Conservation (phyloP, 2,329 filamentous ascomycete species). For the Rutstroemia sp. region DNA sequence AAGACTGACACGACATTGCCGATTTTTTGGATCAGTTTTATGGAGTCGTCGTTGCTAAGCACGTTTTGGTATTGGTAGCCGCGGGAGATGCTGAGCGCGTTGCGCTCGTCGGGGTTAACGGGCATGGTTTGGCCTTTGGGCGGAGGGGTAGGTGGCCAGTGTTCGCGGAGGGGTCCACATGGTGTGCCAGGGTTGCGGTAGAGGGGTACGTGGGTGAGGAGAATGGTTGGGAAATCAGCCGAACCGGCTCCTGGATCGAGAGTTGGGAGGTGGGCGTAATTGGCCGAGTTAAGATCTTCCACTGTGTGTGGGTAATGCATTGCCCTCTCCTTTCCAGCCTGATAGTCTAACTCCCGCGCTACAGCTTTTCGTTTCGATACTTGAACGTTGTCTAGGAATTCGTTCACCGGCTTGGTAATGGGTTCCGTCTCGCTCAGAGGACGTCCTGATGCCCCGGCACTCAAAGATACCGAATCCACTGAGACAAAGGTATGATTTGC, state of each 20-base stretch:
- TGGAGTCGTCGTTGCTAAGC: conserved; percentile 67
- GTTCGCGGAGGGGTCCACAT: conserved; percentile 81
- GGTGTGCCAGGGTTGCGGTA: conserved; percentile 76
- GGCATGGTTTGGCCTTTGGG: conserved; percentile 49
- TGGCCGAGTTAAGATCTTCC: conserved; percentile 39
- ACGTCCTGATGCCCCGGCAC: conserved; percentile 52
- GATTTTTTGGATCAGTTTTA: conserved; percentile 66
- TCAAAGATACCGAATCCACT: conserved; percentile 81
- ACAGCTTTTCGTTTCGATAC: conserved; percentile 59
- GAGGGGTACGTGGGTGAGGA: conserved; percentile 86
- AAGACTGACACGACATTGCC: conserved; percentile 83
- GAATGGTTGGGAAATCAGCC: conserved; percentile 70
- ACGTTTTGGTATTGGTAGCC: conserved; percentile 99
- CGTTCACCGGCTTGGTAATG: conserved; percentile 69
- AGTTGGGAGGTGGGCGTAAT: conserved; percentile 33
- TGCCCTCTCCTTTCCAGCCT: conserved; percentile 50
- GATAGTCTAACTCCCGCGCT: conserved; percentile 58
- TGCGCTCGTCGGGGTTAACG: conserved; percentile 57
- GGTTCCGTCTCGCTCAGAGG: conserved; percentile 39
- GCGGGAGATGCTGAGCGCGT: conserved; percentile 66
- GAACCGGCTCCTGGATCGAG: conserved; percentile 37
- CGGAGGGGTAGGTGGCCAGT: conserved; percentile 63
- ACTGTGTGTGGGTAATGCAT: conserved; percentile 51
- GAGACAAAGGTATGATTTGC: conserved; percentile 96
- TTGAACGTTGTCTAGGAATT: conserved; percentile 66